A percentile compares a stretch with the other conserved stretches of the same genome.
phyloP scores from a whole-genome alignment of 2,329 filamentous ascomycete genomes.

The Westerdykella sp. region DNA sequence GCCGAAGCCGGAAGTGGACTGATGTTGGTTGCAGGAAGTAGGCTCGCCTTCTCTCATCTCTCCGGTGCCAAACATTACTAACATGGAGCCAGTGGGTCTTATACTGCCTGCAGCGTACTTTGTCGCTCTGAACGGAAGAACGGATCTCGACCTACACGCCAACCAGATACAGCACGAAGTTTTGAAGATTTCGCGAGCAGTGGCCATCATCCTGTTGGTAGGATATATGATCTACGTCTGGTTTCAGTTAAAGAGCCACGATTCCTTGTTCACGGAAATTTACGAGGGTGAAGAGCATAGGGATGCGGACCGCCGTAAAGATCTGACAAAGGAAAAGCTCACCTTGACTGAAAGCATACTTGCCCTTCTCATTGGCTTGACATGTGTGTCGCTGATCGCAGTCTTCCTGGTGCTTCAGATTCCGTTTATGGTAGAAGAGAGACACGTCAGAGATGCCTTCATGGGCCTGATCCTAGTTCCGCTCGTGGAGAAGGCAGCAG shows the following conservation, averaged over 20 bases:
- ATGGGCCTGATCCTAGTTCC: slow-evolving; percentile 71
- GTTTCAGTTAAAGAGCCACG: slow-evolving; percentile 72
- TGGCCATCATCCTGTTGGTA: slow-evolving; percentile 63
- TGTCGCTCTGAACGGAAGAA: slow-evolving; percentile 32
- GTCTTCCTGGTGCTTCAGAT: slow-evolving; percentile 70
- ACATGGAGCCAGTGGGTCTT: slow-evolving; percentile 38
- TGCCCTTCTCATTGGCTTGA: slow-evolving; percentile 57
- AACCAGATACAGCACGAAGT: slow-evolving; percentile 53
- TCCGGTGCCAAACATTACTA: slow-evolving; percentile 8
- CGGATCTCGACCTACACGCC: slow-evolving; percentile 40
- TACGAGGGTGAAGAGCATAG: slow-evolving; percentile 64
- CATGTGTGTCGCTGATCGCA: slow-evolving; percentile 67
- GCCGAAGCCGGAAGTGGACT: slow-evolving; percentile 74
- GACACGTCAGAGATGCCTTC: slow-evolving; percentile 47
- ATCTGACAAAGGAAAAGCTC: slow-evolving; percentile 59
- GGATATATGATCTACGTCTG: slow-evolving; percentile 57
- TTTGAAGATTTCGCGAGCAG: slow-evolving; percentile 62
- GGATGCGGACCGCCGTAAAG: slow-evolving; percentile 58
- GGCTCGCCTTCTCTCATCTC: slow-evolving; percentile 31
- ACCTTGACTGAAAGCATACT: slow-evolving; percentile 68
- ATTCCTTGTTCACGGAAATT: slow-evolving; percentile 68
- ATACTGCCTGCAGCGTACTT: slow-evolving; percentile 51
- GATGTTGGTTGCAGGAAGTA: slow-evolving; percentile 67
- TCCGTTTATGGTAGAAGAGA: slow-evolving; percentile 50
- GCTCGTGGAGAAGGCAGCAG: slow-evolving; percentile 75